Percentiles rank a stretch among this genome's conserved stretches.
Conservation (phyloP, 192 early-diverging fungal species). For the Backusella australiensis region DNA sequence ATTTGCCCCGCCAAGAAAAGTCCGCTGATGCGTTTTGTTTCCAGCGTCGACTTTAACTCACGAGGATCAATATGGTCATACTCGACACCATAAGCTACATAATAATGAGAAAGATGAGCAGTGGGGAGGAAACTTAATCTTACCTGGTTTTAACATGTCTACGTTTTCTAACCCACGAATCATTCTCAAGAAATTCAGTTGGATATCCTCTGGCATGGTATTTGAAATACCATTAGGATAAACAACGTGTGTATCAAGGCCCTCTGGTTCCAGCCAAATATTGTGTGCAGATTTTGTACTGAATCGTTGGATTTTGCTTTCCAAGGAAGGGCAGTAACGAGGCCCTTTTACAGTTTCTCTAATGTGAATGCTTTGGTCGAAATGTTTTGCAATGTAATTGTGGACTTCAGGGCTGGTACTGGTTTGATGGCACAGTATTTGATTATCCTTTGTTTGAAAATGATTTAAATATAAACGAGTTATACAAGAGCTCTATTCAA, state of each 20-base stretch:
- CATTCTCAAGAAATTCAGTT: constrained; percentile 63
- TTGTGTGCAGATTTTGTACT: constrained; percentile 61
- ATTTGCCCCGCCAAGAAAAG: constrained; percentile 83
- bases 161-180: constrained; percentile 78
- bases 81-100: constrained; percentile 74
- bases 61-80: constrained; percentile 85
- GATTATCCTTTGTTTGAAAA: constrained; percentile 38
- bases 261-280: constrained; percentile 82
- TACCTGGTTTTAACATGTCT: constrained; percentile 63
- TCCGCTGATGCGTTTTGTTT: constrained; percentile 76
- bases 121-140: background rate
- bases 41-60: constrained; percentile 69
- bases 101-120: background rate
- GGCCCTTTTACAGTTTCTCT: constrained; percentile 82
- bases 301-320: constrained; percentile 79
- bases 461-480: too few species aligned
- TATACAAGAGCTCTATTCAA: background rate
- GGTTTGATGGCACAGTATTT: constrained; percentile 76
- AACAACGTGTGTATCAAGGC: constrained; percentile 65
- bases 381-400: constrained; percentile 65
- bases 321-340: constrained; percentile 79
- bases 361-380: constrained; percentile 80
- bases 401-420: constrained; percentile 67
- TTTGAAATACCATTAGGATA: constrained; percentile 88
- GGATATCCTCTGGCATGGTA: constrained; percentile 77